These are phyloP conservation scores for Phytophthora quininea DNA, from an alignment of 352 stramenopile genomes.

Conservation along the genomic window DNA sequence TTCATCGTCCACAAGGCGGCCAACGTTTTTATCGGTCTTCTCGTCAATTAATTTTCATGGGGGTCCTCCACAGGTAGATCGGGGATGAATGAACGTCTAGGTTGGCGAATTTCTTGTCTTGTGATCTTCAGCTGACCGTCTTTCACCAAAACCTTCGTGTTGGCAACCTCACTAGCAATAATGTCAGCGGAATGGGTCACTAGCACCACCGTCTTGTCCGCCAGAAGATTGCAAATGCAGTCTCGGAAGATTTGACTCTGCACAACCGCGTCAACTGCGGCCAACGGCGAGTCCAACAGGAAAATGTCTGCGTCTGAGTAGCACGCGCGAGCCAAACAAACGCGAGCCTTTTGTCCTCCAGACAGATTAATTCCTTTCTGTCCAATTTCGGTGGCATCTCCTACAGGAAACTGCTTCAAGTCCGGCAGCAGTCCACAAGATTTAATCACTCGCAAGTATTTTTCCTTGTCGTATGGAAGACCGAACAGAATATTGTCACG, in stretches of 20 bases:
- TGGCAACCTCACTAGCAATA: constrained; percentile 38
- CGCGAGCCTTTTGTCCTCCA: constrained; percentile 91
- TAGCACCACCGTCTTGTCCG: constrained; percentile 81
- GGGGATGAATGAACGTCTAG: constrained; percentile 12
- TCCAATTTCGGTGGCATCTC: constrained; percentile 94
- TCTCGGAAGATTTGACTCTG: constrained; percentile 89
- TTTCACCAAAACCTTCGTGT: constrained; percentile 35
- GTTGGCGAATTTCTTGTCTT: constrained; percentile 11
- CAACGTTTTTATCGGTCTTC: constrained; percentile 2
- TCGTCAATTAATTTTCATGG: constrained; percentile 6
- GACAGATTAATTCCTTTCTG: constrained; percentile 96
- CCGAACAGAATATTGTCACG: constrained; percentile 95
- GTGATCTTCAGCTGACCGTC: constrained; percentile 22
- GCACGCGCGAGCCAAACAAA: constrained; percentile 68
- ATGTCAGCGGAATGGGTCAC: constrained; percentile 91
- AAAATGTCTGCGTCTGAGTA: constrained; percentile 69
- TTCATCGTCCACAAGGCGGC: constrained; percentile 48
- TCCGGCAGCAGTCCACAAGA: constrained; percentile 87
- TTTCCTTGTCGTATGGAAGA: constrained; percentile 45
- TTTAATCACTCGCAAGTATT: constrained; percentile 61
- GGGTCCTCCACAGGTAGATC: constrained; percentile 6
- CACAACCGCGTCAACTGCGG: constrained; percentile 94
- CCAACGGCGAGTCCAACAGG: constrained; percentile 93
- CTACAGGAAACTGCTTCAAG: constrained; percentile 78
- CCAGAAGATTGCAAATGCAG: constrained; percentile 39